Evolutionary conservation across 164 flowering plant species (phyloP).

Genomic region (Vitis amurensis): DNA sequence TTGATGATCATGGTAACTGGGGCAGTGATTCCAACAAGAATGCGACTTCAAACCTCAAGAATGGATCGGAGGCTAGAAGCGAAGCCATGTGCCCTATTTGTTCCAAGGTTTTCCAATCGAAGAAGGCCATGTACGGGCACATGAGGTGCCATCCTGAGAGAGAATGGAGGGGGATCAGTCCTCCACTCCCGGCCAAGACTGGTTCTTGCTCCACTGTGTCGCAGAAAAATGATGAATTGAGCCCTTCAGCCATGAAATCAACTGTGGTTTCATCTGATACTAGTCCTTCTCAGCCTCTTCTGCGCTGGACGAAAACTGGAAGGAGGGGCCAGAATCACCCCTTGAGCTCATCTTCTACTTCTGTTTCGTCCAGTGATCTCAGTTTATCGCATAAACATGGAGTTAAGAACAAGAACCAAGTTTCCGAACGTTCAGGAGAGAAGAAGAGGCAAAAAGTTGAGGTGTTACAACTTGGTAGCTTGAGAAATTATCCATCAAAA

Average conservation of each 20-base stretch:
- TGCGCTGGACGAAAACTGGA: background rate
- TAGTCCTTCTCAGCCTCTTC: background rate
- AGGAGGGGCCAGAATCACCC: background rate
- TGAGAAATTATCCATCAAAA: too few species aligned
- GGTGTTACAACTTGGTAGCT: too few species aligned
- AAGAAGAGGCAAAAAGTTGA: background rate
- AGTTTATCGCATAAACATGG: too few species aligned
- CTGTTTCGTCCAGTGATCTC: too few species aligned
- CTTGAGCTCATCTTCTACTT: too few species aligned
- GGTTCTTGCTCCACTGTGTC: too few species aligned
- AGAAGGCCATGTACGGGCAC: slow-evolving; percentile 3
- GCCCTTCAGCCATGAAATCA: background rate
- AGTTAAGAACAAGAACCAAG: background rate
- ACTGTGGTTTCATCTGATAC: background rate
- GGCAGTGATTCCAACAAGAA: too few species aligned
- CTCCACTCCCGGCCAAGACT: background rate
- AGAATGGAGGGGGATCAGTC: background rate
- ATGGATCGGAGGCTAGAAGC: too few species aligned
- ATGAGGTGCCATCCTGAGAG: slow-evolving; percentile 16
- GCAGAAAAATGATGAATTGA: background rate
- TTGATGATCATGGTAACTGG: too few species aligned
- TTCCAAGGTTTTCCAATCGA: background rate
- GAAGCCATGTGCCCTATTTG: too few species aligned
- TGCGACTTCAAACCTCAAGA: too few species aligned
- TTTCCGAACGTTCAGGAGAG: background rate